These are phyloP conservation scores for Lactarius hengduanensis DNA, from an alignment of 768 basidiomycete genomes.

Conservation along the genomic window DNA sequence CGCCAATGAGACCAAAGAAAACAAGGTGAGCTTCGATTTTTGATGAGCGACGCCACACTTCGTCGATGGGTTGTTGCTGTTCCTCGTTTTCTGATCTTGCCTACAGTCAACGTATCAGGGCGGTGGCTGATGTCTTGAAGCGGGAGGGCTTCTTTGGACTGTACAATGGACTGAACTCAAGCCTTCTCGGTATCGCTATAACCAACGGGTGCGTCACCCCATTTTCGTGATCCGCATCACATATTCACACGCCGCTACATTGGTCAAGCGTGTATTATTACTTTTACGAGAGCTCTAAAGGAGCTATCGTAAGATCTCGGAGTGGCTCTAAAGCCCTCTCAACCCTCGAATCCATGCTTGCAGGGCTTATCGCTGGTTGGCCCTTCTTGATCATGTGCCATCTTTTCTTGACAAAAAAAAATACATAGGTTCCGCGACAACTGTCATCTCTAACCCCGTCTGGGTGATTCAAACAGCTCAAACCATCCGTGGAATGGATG, in stretches of 20 bases:
- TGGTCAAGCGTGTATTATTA: slow-evolving; percentile 81
- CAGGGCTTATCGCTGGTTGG: slow-evolving; percentile 81
- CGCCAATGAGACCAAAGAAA: slow-evolving; percentile 82
- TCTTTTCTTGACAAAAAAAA: slow-evolving; percentile 8
- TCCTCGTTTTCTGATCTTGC: neutral
- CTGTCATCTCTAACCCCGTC: slow-evolving; percentile 87
- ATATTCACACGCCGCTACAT: neutral
- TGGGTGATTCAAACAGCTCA: slow-evolving; percentile 97
- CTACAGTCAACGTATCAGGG: slow-evolving; percentile 61
- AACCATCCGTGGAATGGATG: slow-evolving; percentile 59
- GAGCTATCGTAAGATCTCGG: slow-evolving; percentile 53
- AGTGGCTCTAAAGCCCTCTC: slow-evolving; percentile 65
- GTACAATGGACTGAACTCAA: slow-evolving; percentile 84
- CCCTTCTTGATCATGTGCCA: slow-evolving; percentile 12
- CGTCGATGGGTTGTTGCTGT: slow-evolving; percentile 12
- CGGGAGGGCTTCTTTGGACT: slow-evolving; percentile 82
- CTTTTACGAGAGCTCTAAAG: slow-evolving; percentile 76
- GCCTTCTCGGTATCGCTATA: slow-evolving; percentile 85
- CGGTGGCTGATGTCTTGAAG: slow-evolving; percentile 71
- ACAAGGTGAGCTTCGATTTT: slow-evolving; percentile 51
- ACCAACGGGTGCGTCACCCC: slow-evolving; percentile 73
- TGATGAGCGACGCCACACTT: slow-evolving; percentile 1
- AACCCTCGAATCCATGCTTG: slow-evolving; percentile 86
- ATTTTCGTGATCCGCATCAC: neutral
- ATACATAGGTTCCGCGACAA: slow-evolving; percentile 75